Conservation (phyloP, 768 basidiomycete species). For the Lentinula detonsa region DNA sequence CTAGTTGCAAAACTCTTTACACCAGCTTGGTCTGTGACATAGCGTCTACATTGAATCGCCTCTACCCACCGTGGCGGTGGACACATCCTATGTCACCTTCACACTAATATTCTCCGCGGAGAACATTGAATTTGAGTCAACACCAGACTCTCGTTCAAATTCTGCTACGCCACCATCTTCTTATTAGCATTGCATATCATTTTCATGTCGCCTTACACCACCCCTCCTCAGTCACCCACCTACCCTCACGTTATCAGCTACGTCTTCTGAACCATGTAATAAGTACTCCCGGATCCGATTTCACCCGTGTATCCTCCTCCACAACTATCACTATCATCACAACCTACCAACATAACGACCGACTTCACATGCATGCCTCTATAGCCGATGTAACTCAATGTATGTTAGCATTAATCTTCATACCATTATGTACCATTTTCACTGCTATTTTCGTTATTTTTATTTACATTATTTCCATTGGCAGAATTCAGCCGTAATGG, state of each 20-base stretch:
- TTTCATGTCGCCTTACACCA: background rate
- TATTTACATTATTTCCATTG: background rate
- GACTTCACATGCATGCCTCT: background rate
- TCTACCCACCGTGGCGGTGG: background rate
- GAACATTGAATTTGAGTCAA: too few relatives aligned
- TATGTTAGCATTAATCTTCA: background rate
- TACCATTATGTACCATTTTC: background rate
- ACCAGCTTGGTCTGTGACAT: background rate
- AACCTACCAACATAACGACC: background rate
- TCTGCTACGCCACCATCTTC: background rate
- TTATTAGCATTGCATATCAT: background rate
- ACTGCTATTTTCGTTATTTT: background rate
- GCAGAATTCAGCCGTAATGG: background rate
- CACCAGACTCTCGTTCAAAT: background rate
- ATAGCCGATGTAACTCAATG: background rate
- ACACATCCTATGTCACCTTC: background rate
- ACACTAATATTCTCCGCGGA: background rate
- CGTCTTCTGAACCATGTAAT: background rate
- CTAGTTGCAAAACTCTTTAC: background rate
- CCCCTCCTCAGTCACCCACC: background rate
- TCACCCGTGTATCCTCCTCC: background rate
- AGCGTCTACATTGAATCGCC: background rate
- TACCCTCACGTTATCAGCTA: background rate
- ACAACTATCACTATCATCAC: background rate
- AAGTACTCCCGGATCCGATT: background rate